phyloP scores from a whole-genome alignment of 495 filamentous ascomycete species.

The Cetradonia linearis region DNA sequence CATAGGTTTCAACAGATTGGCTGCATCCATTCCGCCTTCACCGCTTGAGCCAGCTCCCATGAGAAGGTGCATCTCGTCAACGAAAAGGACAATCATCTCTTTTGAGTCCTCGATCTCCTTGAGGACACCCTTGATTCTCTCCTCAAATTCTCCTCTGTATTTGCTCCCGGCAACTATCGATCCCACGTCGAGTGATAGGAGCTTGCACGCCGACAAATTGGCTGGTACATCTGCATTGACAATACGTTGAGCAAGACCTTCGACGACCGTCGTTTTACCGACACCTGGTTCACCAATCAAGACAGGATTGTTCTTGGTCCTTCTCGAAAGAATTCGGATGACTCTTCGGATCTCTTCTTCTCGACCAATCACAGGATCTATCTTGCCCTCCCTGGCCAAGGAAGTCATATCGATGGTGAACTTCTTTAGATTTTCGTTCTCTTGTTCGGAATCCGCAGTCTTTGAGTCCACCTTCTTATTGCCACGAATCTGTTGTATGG shows the following conservation, averaged over 20 bases:
- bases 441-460: slow-evolving; percentile 81
- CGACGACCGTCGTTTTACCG: slow-evolving; percentile 95
- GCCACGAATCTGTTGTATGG: slow-evolving; percentile 79
- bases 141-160: slow-evolving; percentile 95
- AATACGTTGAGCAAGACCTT: slow-evolving; percentile 90
- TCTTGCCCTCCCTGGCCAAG: slow-evolving; percentile 89
- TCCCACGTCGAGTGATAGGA: slow-evolving; percentile 90
- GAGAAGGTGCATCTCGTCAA: slow-evolving; percentile 95
- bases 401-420: slow-evolving; percentile 97
- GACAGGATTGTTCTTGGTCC: slow-evolving; percentile 98
- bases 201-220: slow-evolving; percentile 85
- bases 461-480: slow-evolving; percentile 88
- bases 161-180: slow-evolving; percentile 94
- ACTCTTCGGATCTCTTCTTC: slow-evolving; percentile 95
- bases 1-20: slow-evolving; percentile 96
- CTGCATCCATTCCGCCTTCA: slow-evolving; percentile 97
- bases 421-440: slow-evolving; percentile 89
- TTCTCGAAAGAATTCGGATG: slow-evolving; percentile 80
- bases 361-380: slow-evolving; percentile 94
- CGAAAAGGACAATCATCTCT: slow-evolving; percentile 93
- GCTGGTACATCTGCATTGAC: slow-evolving; percentile 93
- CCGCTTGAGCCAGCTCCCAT: slow-evolving; percentile 93
- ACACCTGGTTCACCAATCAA: slow-evolving; percentile 95
- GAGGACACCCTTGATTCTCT: slow-evolving; percentile 95
- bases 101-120: slow-evolving; percentile 96